Base-by-base conservation (phyloP, 306 rosid species). In the Pterocarpus santalinus region DNA sequence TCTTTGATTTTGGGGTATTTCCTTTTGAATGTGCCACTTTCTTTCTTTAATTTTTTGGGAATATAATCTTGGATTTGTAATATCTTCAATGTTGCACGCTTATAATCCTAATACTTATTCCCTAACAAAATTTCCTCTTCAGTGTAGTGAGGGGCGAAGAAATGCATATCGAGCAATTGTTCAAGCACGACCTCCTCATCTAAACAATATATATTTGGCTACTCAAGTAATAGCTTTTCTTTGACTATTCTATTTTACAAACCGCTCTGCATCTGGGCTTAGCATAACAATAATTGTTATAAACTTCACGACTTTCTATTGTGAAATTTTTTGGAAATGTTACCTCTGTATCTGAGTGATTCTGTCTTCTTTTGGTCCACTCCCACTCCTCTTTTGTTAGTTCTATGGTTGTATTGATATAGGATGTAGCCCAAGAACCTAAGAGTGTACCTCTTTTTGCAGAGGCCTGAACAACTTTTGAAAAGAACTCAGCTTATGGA, bases 401-500 rank as follows among this genome's bases (percentile, higher is more conserved):
- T 44, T 53, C 46, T 51, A 39, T 67, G 52, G 32, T 11, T 47
- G 38, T 55, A 69, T 69, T 72, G 34, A 38, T 39, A 43, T 13
- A 73, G 41, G 57, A 22, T 72, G 61, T 72, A 47, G 58, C 51
- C 62, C 51, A 53, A 38, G 73, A 65, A 64, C 72, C 63, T 71
- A 33, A 66, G 69, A 61, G 36, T 36, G 36, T 60, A 64, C 73
- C 57, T 69, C 53, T 77, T 82, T 77, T 79, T 85, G 84, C 82
- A 95, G 99, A 91, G 94, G 80, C 99, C 99, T 4, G 98, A 92
- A 61, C 97, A 91, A 91, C 94, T 95, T 83, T 69, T 95, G 57
- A 92, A 91, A 85, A 93, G 98, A 91, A 93, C 90, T 78, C 97
- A 95, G 77, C 98, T 95, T 74, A 95, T 88, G 98, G 99, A 95